These are phyloP conservation scores for Xylariales sp. DNA, from an alignment of 2,329 filamentous ascomycete species.

Conservation along the genomic window DNA sequence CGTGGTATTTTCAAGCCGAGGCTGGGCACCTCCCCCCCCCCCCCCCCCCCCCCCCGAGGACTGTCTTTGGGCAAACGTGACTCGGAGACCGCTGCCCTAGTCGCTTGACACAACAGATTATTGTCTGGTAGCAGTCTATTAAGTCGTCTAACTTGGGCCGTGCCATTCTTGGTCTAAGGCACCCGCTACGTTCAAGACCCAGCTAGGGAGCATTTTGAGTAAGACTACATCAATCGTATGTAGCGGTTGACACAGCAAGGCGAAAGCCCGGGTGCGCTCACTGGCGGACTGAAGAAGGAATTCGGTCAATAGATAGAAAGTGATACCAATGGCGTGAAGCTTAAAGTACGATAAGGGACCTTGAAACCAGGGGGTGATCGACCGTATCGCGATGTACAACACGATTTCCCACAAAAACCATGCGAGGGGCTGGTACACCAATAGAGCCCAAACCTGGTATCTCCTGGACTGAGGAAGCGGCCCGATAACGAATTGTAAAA, in stretches of 20 bases:
- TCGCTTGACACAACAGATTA: not conserved
- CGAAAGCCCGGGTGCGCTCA: not conserved
- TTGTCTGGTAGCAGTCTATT: too few relatives aligned
- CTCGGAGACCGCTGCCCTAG: not conserved
- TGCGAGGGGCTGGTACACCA: not conserved
- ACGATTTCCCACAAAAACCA: not conserved
- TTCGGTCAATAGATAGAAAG: not conserved
- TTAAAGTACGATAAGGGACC: not conserved
- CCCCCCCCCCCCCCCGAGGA: not conserved
- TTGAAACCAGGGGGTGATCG: not conserved
- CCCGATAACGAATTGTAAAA: not conserved
- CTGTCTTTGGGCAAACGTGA: not conserved
- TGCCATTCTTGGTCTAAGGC: not conserved
- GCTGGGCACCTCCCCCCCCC: not conserved
- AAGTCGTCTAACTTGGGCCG: too few relatives aligned
- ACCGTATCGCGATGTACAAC: not conserved
- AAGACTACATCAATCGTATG: constrained; percentile 5
- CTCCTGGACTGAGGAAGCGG: not conserved
- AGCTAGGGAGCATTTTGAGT: not conserved
- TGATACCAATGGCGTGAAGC: not conserved
- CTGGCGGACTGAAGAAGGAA: not conserved
- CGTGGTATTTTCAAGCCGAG: not conserved
- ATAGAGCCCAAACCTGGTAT: too few relatives aligned
- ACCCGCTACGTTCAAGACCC: not conserved
- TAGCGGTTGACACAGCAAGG: not conserved